Base-by-base conservation (phyloP, 345 rosid genomes). In the Eucalyptus marginata region DNA sequence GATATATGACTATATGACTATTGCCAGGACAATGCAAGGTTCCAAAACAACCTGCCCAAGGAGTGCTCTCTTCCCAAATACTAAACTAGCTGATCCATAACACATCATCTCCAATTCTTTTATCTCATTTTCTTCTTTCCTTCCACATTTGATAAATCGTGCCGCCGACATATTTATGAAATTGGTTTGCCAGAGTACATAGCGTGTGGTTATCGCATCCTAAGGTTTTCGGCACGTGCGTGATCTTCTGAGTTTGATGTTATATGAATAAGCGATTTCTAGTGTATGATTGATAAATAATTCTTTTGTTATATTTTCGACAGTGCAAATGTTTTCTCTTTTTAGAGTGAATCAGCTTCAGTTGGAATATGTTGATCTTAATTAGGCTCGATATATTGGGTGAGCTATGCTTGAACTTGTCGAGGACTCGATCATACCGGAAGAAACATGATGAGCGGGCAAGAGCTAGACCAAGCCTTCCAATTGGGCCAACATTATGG, bases 1-100 rank as follows among this genome's bases (percentile, higher is more conserved):
- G 94, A 89, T 96, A 79, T 96, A 96, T 92, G 99, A 94, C 50
- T 96, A 79, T 96, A 96, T 92, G 99, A 94, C 50, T 95, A 94
- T 89, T 97, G 97, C 81, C 93, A 90, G 89, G 98, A 96, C 68
- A 62, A 90, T 51, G 87, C 88, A 89, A 95, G 98, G 89, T 95
- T 97, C 89, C 93, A 92, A 64, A 87, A 94, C 84, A 92, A 88
- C 25, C 95, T 93, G 64, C 99, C 97, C 49, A 92, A 50, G 76
- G 98, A 96, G 91, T 96, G 97, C 89, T 94, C 40, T 36, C 40
- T 36, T 84, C 94, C 98, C 43, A 97, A 93, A 85, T 95, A 95
- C 54, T 85, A 36, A 64, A 83, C 20, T 5, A 46, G 68, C 68
- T 0, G 4, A 59, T 27, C 31, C 17, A 29, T 62, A 1, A 13